Conservation (phyloP, 2,329 filamentous ascomycete species). For the Leptosphaerulina australis region DNA sequence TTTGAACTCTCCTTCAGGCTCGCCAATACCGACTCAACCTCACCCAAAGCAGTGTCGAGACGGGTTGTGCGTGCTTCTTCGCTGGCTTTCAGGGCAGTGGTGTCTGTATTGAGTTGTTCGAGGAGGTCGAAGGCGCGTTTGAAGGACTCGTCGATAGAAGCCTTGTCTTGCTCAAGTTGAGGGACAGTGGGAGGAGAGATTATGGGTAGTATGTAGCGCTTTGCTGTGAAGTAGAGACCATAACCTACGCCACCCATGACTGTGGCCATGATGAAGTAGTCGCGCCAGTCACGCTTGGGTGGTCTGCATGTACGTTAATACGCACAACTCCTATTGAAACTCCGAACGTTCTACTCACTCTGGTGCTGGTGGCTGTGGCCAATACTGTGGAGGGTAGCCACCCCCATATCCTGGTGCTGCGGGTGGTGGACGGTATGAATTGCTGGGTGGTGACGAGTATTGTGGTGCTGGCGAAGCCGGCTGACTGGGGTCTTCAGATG, state of each 20-base stretch:
- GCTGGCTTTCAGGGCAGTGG: slow-evolving; percentile 81
- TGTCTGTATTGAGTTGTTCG: slow-evolving; percentile 91
- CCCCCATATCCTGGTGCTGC: slow-evolving; percentile 57
- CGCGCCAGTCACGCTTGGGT: slow-evolving; percentile 90
- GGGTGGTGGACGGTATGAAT: slow-evolving; percentile 56
- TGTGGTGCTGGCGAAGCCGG: slow-evolving; percentile 57
- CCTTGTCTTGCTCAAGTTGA: slow-evolving; percentile 92
- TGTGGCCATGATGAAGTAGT: slow-evolving; percentile 99
- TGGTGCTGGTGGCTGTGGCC: slow-evolving; percentile 60
- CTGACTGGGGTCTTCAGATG: slow-evolving; percentile 60
- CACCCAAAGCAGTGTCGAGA: slow-evolving; percentile 78
- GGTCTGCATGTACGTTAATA: slow-evolving; percentile 44
- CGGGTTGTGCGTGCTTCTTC: slow-evolving; percentile 84
- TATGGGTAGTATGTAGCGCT: slow-evolving; percentile 90
- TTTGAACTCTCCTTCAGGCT: slow-evolving; percentile 82
- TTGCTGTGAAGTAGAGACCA: slow-evolving; percentile 80
- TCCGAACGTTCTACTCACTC: slow-evolving; percentile 50
- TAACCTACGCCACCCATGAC: slow-evolving; percentile 89
- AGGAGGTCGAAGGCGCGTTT: slow-evolving; percentile 88
- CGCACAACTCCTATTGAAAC: not conserved
- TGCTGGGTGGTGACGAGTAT: slow-evolving; percentile 49
- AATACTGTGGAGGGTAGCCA: slow-evolving; percentile 59
- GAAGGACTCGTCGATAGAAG: slow-evolving; percentile 89
- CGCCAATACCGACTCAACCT: slow-evolving; percentile 81
- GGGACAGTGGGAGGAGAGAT: slow-evolving; percentile 93